Evolutionary conservation across 305 asterid genomes (phyloP).

Genomic region (Fraxinus sp.): DNA sequence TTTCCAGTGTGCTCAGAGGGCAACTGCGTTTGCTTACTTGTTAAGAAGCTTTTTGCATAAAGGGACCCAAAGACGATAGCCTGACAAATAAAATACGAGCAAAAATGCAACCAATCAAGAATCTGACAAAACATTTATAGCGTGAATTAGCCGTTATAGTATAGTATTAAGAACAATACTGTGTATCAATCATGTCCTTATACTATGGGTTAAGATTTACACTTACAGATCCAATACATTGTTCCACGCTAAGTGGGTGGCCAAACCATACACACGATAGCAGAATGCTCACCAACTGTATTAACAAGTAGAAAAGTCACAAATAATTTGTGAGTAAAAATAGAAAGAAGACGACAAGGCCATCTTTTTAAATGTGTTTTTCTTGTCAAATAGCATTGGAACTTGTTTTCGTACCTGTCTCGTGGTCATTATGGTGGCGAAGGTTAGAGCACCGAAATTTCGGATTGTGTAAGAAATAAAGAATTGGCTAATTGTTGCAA

Average conservation of each 20-base stretch:
- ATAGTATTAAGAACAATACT: background rate
- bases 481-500: constrained; percentile 90
- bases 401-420: constrained; percentile 33
- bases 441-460: constrained; percentile 21
- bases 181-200: background rate
- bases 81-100: constrained; percentile 37
- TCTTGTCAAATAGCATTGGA: background rate
- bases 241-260: constrained; percentile 23
- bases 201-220: constrained; percentile 19
- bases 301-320: background rate
- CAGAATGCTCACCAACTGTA: constrained; percentile 80
- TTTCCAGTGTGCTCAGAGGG: constrained; percentile 43
- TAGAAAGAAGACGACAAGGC: background rate
- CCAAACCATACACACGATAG: constrained; percentile 51
- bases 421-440: background rate
- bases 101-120: constrained; percentile 6
- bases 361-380: background rate
- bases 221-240: constrained; percentile 29
- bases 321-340: background rate
- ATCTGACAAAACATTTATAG: background rate
- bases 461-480: constrained; percentile 96
- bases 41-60: background rate
- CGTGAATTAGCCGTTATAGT: background rate
- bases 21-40: constrained; percentile 23
- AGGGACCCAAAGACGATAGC: constrained; percentile 20